Percentiles rank a stretch among this genome's conserved stretches.
Conservation (phyloP, 192 early-diverging fungal genomes). For the Coemansia reversa region DNA sequence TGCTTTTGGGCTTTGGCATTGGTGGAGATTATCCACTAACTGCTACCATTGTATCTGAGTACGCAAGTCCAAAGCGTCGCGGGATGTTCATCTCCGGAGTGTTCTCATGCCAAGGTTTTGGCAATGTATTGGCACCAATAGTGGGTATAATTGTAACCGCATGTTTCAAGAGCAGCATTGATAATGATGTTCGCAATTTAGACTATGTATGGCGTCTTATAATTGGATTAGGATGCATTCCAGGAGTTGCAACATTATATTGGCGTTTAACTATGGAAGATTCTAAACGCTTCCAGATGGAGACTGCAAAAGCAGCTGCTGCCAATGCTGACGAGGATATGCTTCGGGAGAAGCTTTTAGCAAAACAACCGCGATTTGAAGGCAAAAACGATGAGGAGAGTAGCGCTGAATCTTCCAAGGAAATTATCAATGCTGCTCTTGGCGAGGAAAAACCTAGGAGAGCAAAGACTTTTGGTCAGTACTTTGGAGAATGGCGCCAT, state of each 20-base stretch:
- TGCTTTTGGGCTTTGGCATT: conserved; percentile 90
- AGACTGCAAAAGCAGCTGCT: conserved; percentile 36
- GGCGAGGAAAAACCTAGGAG: neutral
- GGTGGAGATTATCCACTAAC: conserved; percentile 96
- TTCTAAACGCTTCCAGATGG: conserved; percentile 75
- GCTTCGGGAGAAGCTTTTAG: conserved; percentile 36
- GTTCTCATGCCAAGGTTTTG: conserved; percentile 94
- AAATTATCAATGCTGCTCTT: neutral
- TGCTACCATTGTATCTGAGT: conserved; percentile 92
- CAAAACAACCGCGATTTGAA: conserved; percentile 14
- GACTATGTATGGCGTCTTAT: conserved; percentile 93
- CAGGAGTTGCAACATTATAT: conserved; percentile 81
- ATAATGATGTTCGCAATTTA: conserved; percentile 61
- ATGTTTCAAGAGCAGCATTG: conserved; percentile 69
- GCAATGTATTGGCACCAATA: conserved; percentile 77
- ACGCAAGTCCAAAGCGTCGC: conserved; percentile 72
- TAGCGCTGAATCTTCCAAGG: neutral
- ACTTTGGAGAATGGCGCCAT: conserved; percentile 56
- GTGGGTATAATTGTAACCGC: conserved; percentile 73
- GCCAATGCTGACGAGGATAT: conserved; percentile 53
- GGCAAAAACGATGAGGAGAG: neutral
- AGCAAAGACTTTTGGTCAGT: neutral
- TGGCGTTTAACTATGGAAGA: conserved; percentile 84
- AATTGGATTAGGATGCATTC: conserved; percentile 81
- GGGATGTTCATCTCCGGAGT: conserved; percentile 89